Base-by-base conservation (phyloP, 2,329 filamentous ascomycete species). In the Diaporthe citriasiana region DNA sequence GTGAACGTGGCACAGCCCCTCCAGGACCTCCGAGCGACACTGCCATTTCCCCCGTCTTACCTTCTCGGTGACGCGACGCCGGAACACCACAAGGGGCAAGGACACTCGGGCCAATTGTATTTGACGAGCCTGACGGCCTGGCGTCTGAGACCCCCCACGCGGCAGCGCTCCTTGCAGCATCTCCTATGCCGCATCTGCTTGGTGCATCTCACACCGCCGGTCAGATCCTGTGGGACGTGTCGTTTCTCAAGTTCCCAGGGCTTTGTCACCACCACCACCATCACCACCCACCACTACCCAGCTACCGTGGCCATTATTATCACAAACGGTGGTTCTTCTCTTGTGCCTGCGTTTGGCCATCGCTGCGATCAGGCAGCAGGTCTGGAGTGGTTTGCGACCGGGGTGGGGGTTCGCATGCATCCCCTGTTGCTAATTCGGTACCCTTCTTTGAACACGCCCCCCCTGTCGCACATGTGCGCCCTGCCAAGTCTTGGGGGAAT, bases 171-270 rank as follows among this genome's bases (percentile, higher is more conserved):
- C 45, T 60, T 55, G 56, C 70, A 55, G 70, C 47, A 55, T 27
- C 56, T 53, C n/a, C 45, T 40, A 50, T 60, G 53, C 50, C 51
- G 40, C 66, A 70, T 56, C 35, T 66, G 33, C 25, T 56, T 40
- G 56, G 15, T 70, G 56, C 63, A 70, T 75, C 73, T 75, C 73
- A 75, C 73, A 75, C 73, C 73, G 73, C 73, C 73, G 71, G 73
- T 53, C 59, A 51, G 42, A 66, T 25, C 30, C 70, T 47, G 30
- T 22, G 25, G 55, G 55, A 70, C 60, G 45, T 50, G 42, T 71
- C 68, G 40, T 30, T 51, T 71, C 47, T 63, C 56, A 63, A 33
- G 25, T 57, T 47, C 27, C 51, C 66, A 56, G 30, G 63, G 47
- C 45, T 68, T 68, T 68, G 63, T 53, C 45, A 66, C 33, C 45